phyloP scores from a whole-genome alignment of 805 yeast species.

The Hagleromyces aurorensis region DNA sequence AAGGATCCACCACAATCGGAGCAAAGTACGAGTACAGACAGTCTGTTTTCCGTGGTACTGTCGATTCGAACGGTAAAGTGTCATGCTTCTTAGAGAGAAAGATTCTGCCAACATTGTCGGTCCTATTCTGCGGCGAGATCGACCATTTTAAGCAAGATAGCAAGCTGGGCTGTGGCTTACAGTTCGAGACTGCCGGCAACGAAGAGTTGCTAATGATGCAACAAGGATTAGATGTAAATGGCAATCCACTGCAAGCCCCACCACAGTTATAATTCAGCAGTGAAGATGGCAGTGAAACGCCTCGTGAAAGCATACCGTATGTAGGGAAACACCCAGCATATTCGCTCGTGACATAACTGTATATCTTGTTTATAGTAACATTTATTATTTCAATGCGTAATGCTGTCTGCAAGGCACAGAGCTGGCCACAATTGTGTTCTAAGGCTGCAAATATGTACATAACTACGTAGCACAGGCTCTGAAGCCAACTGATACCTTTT shows the following conservation, averaged over 20 bases:
- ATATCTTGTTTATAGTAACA: conserved; percentile 8
- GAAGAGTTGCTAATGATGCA: conserved; percentile 90
- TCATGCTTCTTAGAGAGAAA: conserved; percentile 88
- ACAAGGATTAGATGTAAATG: conserved; percentile 79
- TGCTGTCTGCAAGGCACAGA: too few relatives aligned
- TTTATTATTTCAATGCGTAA: conserved; percentile 1
- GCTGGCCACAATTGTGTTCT: too few relatives aligned
- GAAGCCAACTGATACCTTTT: too few relatives aligned
- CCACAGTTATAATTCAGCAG: conserved; percentile 51
- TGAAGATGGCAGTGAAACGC: too few relatives aligned
- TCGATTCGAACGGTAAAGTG: conserved; percentile 87
- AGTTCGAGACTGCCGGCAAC: conserved; percentile 91
- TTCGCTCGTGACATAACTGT: conserved; percentile 10
- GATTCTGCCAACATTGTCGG: conserved; percentile 82
- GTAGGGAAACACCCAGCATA: conserved; percentile 2
- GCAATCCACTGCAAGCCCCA: conserved; percentile 79
- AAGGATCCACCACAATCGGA: conserved; percentile 89
- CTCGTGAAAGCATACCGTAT: too few relatives aligned
- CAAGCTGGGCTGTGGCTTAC: conserved; percentile 87
- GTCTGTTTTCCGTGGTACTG: conserved; percentile 89
- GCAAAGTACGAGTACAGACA: conserved; percentile 98
- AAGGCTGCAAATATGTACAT: too few relatives aligned
- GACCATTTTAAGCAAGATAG: conserved; percentile 78
- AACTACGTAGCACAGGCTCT: too few relatives aligned
- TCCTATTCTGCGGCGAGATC: conserved; percentile 84